Evolutionary conservation across 192 early-diverging fungal genomes (phyloP).

Genomic region (Martensiomyces pterosporus): DNA sequence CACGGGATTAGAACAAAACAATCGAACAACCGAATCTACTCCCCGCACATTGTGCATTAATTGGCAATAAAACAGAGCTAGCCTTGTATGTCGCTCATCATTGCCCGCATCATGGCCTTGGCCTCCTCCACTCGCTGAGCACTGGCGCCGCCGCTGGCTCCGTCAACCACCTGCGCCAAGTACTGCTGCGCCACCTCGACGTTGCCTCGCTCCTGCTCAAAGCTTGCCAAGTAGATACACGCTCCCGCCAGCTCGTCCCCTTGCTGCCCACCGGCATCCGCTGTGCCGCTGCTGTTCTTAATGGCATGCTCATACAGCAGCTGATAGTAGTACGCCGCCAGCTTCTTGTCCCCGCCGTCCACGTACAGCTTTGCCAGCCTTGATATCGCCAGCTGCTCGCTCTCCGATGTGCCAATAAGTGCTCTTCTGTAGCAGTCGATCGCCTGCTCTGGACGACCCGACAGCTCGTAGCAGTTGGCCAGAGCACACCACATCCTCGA

Average conservation of each 20-base stretch:
- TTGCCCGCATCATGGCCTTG: conserved; percentile 35
- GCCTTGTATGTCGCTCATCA: background rate
- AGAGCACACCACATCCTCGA: conserved; percentile 84
- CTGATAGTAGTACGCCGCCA: conserved; percentile 61
- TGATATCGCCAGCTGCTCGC: conserved; percentile 52
- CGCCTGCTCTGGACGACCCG: conserved; percentile 54
- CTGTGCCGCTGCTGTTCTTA: conserved; percentile 12
- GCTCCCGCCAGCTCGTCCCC: conserved; percentile 40
- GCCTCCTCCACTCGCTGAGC: conserved; percentile 37
- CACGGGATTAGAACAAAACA: no score
- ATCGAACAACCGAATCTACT: conserved; percentile 2
- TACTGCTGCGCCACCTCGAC: conserved; percentile 22
- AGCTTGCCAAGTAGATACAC: conserved; percentile 38
- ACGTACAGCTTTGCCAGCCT: conserved; percentile 60
- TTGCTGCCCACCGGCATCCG: conserved; percentile 13
- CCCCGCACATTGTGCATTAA: background rate
- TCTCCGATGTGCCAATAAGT: conserved; percentile 58
- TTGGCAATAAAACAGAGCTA: background rate
- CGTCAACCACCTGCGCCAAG: conserved; percentile 36
- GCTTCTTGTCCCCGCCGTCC: conserved; percentile 48
- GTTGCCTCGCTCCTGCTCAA: conserved; percentile 37
- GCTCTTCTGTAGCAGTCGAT: conserved; percentile 74
- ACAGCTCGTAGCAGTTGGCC: conserved; percentile 66
- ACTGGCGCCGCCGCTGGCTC: conserved; percentile 19
- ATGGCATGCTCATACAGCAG: conserved; percentile 33